Evolutionary conservation across 768 basidiomycete species (phyloP).

Genomic region (Podaxis mareebaensis): DNA sequence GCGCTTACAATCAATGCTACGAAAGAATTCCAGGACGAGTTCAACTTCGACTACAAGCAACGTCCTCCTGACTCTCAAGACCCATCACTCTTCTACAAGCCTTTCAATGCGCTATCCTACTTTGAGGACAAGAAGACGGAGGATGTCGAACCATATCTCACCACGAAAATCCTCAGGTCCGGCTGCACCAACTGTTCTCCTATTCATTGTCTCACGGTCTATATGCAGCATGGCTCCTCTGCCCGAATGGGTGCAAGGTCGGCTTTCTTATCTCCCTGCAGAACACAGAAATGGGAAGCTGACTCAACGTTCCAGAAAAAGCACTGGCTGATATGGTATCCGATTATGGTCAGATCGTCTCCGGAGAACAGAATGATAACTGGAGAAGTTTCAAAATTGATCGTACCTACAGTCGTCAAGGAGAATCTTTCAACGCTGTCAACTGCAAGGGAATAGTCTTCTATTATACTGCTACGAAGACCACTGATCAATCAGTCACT

Average conservation of each 20-base stretch:
- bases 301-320: not conserved
- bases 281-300: not conserved
- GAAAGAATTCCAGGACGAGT: not conserved
- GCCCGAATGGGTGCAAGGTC: not conserved
- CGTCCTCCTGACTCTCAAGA: not conserved
- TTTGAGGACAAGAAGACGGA: not conserved
- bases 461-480: not conserved
- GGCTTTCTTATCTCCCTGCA: not conserved
- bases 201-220: not conserved
- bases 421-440: not conserved
- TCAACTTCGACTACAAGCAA: not conserved
- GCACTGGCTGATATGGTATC: not conserved
- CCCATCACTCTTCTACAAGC: not conserved
- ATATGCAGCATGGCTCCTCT: not conserved
- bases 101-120: not conserved
- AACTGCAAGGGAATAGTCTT: not conserved
- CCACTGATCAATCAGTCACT: not conserved
- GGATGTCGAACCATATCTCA: not conserved
- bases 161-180: not conserved
- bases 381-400: not conserved
- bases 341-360: not conserved
- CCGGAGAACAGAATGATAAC: not conserved
- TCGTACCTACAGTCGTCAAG: not conserved
- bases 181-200: not conserved
- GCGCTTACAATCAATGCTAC: not conserved